Evolutionary conservation across 768 basidiomycete species (phyloP).

Genomic region (Kwoniella botswanensis): DNA sequence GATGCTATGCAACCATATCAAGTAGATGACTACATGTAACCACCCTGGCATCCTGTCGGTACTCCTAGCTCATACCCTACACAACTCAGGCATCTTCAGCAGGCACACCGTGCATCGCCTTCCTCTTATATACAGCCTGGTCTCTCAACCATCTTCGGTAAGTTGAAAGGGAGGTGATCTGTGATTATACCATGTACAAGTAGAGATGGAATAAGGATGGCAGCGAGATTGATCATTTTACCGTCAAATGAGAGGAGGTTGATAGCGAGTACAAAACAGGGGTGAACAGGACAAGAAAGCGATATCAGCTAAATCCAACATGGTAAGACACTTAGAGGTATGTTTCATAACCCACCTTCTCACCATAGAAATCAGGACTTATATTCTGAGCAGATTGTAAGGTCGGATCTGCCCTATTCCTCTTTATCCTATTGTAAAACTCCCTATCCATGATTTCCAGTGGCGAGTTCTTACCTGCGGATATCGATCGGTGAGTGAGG

Average conservation of each 20-base stretch:
- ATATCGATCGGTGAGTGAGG: conserved; percentile 43
- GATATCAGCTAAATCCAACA: conserved; percentile 4
- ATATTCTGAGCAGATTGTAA: conserved; percentile 58
- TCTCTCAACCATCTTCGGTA: conserved; percentile 59
- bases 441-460: conserved; percentile 51
- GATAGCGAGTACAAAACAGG: background rate
- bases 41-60: background rate
- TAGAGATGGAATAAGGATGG: background rate
- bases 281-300: background rate
- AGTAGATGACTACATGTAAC: too few species aligned
- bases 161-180: conserved; percentile 55
- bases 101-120: conserved; percentile 58
- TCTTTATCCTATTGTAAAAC: conserved; percentile 53
- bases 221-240: background rate
- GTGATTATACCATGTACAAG: background rate
- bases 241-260: background rate
- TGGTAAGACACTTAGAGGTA: background rate
- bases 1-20: background rate
- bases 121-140: conserved; percentile 58
- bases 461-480: conserved; percentile 39
- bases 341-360: conserved; percentile 42
- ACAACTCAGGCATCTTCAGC: conserved; percentile 30
- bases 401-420: conserved; percentile 56
- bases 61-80: background rate
- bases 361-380: conserved; percentile 58